A percentile compares a stretch with the other conserved stretches of the same genome.
Evolutionary conservation across 306 rosid genomes (phyloP).

Genomic region (Vigna mungo): DNA sequence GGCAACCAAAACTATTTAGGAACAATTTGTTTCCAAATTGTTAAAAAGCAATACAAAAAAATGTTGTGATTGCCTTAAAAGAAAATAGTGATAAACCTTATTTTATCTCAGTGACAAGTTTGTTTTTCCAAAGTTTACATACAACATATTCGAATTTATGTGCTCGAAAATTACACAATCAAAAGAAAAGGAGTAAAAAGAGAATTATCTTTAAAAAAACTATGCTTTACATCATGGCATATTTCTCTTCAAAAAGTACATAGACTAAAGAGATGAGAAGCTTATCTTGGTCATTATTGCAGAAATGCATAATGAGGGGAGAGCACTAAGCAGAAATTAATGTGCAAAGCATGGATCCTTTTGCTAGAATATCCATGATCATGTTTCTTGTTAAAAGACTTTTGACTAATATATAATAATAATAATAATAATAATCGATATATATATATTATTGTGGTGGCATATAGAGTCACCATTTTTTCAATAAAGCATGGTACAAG

Average conservation of each 20-base stretch:
- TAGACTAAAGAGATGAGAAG: background rate
- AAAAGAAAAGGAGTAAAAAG: too few species aligned
- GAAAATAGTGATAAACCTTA: too few species aligned
- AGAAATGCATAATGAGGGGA: background rate
- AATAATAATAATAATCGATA: too few species aligned
- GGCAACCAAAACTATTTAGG: too few species aligned
- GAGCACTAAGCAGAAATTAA: slow-evolving; percentile 24
- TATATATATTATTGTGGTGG: slow-evolving; percentile 38
- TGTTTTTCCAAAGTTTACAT: too few species aligned
- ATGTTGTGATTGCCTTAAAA: too few species aligned
- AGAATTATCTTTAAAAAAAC: background rate
- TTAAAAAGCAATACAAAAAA: too few species aligned
- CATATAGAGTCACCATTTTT: slow-evolving; percentile 33
- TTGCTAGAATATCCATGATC: background rate
- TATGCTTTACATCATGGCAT: background rate
- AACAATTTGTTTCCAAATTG: too few species aligned
- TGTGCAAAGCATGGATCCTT: slow-evolving; percentile 14
- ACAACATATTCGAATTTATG: too few species aligned
- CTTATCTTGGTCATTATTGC: background rate
- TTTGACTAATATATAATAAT: slow-evolving; percentile 30
- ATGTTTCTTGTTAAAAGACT: slow-evolving; percentile 32
- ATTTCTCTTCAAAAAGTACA: background rate
- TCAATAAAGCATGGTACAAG: slow-evolving; percentile 20
- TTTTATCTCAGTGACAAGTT: too few species aligned
- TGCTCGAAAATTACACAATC: too few species aligned